Base-by-base conservation (phyloP, 1,284 basidiomycete genomes). In the Chalciporus sp. region DNA sequence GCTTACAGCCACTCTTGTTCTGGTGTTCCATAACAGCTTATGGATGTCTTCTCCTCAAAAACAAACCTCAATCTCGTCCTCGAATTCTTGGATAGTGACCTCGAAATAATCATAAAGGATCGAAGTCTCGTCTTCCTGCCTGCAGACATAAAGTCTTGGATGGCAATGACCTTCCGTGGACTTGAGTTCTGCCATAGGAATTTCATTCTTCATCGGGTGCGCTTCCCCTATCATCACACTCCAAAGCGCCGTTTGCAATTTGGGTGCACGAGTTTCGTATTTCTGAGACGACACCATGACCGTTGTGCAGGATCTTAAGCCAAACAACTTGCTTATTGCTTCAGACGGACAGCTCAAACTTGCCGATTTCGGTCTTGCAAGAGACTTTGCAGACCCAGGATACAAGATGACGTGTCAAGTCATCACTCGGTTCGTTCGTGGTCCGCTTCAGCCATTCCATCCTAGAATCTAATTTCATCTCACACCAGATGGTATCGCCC, bases 121-220 rank as follows among this genome's bases (percentile, higher is more conserved):
- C 83, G 92, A 43, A 80, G 86, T 2, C 83, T 97, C 47, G 90
- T 98, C 33, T 98, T 99, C 70, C 81, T 95, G 20, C 92, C 94
- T 7, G 92, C 92, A 1, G 96, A 99, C 71, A 96, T 98, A 75
- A 99, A 99, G 74, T 90, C 91, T 64, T 99, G 97, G 97, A 95
- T 97, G 85, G 92, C 92, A 16, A 99, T 99, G 97, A 93, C 92
- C 0, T 88, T 98, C 64, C 85, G 95, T 41, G 97, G 97, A 1
- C 79, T 99, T 19, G 96, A 98, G 70, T 99, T 97, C 71, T 98
- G 96, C 63, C 97, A 99, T 71, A 78, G 95, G 46, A 94, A 95
- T 69, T 96, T 89, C 67, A 85, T 98, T 49, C 75, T 99, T 39
- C 97, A 99, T 74, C 85, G 97, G 52, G 95, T 97, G 61, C 63